Conservation (phyloP, 2,329 filamentous ascomycete species). For the Alternaria sp. region DNA sequence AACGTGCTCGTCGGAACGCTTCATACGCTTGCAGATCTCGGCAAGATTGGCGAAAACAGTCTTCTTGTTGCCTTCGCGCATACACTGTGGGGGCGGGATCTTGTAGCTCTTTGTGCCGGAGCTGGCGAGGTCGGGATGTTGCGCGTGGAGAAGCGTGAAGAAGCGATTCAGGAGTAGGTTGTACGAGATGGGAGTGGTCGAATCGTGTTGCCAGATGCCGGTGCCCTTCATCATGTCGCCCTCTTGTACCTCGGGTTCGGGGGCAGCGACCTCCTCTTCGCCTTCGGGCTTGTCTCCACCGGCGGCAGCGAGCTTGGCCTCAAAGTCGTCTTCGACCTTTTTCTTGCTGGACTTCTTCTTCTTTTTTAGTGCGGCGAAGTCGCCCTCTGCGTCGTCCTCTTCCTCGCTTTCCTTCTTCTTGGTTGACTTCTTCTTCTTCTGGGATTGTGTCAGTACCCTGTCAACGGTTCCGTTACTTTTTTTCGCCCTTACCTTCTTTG, state of each 20-base stretch:
- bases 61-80: conserved; percentile 98
- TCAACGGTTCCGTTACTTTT: not conserved
- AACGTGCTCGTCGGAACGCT: conserved; percentile 96
- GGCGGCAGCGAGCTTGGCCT: conserved; percentile 70
- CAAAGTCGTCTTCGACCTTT: conserved; percentile 68
- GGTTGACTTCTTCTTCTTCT: conserved; percentile 70
- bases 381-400: conserved; percentile 61
- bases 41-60: conserved; percentile 99
- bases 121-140: conserved; percentile 94
- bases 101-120: conserved; percentile 95
- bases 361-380: conserved; percentile 74
- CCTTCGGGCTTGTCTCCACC: conserved; percentile 62
- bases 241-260: conserved; percentile 63
- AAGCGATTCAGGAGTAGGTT: conserved; percentile 86
- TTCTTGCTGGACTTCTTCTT: conserved; percentile 84
- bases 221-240: conserved; percentile 89
- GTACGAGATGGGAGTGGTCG: conserved; percentile 81
- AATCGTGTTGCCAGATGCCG: conserved; percentile 87
- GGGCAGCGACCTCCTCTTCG: conserved; percentile 58
- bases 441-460: conserved; percentile 15
- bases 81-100: conserved; percentile 97
- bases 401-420: conserved; percentile 66
- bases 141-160: conserved; percentile 91
- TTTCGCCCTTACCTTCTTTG: conserved; percentile 65
- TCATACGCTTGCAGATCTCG: conserved; percentile 99